Evolutionary conservation across 75 land plant species (phyloP).

Genomic region (Cryptomeria japonica): DNA sequence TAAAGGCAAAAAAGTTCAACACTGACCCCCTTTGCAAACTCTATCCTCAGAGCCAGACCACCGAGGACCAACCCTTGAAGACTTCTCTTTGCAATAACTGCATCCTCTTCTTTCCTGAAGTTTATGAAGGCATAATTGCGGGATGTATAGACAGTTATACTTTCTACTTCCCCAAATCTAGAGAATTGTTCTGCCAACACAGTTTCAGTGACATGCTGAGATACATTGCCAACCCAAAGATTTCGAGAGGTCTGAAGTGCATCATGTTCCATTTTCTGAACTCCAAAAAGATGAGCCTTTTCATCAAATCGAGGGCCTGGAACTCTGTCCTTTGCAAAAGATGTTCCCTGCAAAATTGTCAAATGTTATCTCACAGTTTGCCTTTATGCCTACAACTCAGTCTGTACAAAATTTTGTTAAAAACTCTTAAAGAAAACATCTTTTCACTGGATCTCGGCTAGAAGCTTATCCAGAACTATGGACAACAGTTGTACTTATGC

Average conservation of each 20-base stretch:
- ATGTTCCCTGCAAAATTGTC: background rate
- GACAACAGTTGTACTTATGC: background rate
- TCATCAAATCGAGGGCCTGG: conserved; percentile 1
- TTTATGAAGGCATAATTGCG: conserved; percentile 91
- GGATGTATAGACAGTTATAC: conserved; percentile 64
- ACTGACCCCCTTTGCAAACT: conserved; percentile 98
- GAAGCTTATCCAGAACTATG: background rate
- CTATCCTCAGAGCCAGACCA: conserved; percentile 75
- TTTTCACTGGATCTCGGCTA: background rate
- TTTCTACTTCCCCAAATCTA: conserved; percentile 79
- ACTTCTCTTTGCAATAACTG: conserved; percentile 58
- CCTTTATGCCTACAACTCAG: background rate
- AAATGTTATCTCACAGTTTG: background rate
- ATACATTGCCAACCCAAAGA: conserved; percentile 90
- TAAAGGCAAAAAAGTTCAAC: conserved; percentile 16
- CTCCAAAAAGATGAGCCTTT: background rate
- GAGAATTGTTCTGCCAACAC: conserved; percentile 57
- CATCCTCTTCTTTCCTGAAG: conserved; percentile 76
- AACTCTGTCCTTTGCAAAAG: conserved; percentile 1
- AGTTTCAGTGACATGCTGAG: conserved; percentile 40
- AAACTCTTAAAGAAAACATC: background rate
- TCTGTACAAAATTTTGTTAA: background rate
- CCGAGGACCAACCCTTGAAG: conserved; percentile 72
- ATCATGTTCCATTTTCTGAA: background rate
- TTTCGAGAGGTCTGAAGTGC: conserved; percentile 56